Conservation (phyloP, 495 filamentous ascomycete species). For the Amniculicola lignicola region DNA sequence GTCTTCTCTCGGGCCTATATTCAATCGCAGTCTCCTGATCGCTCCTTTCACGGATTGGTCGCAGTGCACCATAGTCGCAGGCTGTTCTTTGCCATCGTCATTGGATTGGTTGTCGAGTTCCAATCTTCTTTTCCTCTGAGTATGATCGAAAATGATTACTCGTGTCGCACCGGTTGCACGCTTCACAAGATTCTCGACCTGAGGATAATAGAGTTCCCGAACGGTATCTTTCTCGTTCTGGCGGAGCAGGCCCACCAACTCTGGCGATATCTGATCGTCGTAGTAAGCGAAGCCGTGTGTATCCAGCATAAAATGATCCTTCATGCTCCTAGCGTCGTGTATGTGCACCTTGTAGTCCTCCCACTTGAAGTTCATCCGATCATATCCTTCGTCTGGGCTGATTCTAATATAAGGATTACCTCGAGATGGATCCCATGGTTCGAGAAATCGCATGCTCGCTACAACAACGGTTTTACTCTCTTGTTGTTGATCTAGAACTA, state of each 20-base stretch:
- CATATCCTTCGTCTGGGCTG: background rate
- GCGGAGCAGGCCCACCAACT: background rate
- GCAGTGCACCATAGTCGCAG: conserved; percentile 23
- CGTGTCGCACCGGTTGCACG: background rate
- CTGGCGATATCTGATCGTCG: background rate
- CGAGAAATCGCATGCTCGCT: conserved; percentile 14
- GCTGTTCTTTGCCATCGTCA: conserved; percentile 9
- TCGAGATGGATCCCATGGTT: conserved; percentile 10
- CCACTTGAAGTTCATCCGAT: conserved; percentile 19
- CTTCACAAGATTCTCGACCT: background rate
- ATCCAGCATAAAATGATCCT: conserved; percentile 2
- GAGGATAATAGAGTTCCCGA: conserved; percentile 2
- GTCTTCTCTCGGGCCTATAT: background rate
- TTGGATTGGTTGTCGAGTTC: background rate
- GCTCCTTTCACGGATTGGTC: conserved; percentile 9
- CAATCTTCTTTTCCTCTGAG: background rate
- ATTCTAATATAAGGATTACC: conserved; percentile 12
- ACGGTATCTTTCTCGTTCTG: background rate
- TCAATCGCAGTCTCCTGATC: background rate
- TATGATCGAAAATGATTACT: conserved; percentile 19
- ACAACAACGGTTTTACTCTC: too few species aligned
- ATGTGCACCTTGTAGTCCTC: conserved; percentile 2
- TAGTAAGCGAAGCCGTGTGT: conserved; percentile 8
- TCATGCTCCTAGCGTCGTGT: background rate
- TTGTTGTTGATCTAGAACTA: background rate